phyloP scores from a whole-genome alignment of 352 stramenopile species.

The Aphanomyces astaci region DNA sequence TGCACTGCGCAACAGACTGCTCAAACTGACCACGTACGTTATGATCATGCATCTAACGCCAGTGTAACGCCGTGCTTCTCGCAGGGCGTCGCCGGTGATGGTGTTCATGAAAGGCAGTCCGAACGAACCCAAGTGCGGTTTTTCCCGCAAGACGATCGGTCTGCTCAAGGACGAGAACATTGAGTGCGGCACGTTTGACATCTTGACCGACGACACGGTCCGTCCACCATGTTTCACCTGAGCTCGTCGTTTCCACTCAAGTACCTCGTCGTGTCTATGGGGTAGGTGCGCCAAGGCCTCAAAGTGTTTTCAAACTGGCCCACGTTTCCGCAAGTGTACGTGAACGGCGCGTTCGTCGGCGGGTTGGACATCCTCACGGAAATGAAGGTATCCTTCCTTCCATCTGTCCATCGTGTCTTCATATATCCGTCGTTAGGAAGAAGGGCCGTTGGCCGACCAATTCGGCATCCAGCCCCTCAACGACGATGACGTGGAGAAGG shows the following conservation, averaged over 20 bases:
- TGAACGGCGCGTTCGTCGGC: slow-evolving; percentile 94
- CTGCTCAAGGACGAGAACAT: slow-evolving; percentile 90
- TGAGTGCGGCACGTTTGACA: slow-evolving; percentile 95
- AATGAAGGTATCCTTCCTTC: slow-evolving; percentile 88
- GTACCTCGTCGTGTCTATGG: too few relatives aligned
- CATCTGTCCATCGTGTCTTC: not conserved
- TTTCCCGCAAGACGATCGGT: slow-evolving; percentile 90
- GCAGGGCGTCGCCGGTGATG: slow-evolving; percentile 86
- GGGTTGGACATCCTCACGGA: slow-evolving; percentile 97
- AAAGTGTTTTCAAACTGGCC: slow-evolving; percentile 97
- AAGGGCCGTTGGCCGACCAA: slow-evolving; percentile 66
- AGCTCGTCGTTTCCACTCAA: too few relatives aligned
- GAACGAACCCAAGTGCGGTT: slow-evolving; percentile 92
- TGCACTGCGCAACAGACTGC: slow-evolving; percentile 61
- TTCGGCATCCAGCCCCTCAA: slow-evolving; percentile 36
- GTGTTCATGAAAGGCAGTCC: slow-evolving; percentile 99
- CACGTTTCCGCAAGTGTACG: slow-evolving; percentile 98
- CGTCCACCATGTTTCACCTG: too few relatives aligned
- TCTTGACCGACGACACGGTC: slow-evolving; percentile 92
- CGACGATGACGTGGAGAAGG: slow-evolving; percentile 47
- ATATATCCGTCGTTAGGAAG: slow-evolving; percentile 29
- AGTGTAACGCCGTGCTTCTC: not conserved
- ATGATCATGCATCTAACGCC: not conserved
- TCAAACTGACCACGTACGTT: slow-evolving; percentile 70
- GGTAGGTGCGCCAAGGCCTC: slow-evolving; percentile 90